Evolutionary conservation across 1,284 basidiomycete species (phyloP).

Genomic region (Apiotrichum montevideense): DNA sequence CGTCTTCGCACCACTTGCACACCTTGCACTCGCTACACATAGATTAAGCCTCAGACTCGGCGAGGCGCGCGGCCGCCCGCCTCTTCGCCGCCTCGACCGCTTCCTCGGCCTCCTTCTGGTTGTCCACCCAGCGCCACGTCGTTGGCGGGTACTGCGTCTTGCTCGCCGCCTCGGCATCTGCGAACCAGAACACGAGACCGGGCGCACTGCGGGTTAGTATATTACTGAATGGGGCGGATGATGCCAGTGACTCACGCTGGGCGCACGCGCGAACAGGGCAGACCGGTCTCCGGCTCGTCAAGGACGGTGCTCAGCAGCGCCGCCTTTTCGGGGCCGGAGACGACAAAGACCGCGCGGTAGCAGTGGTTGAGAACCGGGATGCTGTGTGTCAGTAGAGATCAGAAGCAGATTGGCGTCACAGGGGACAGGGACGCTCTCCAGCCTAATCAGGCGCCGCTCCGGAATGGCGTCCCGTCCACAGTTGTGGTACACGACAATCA

Average conservation of each 20-base stretch:
- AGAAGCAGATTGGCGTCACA: background rate
- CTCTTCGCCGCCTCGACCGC: conserved; percentile 39
- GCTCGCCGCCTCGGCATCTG: conserved; percentile 67
- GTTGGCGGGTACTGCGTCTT: conserved; percentile 42
- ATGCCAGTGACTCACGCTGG: conserved; percentile 52
- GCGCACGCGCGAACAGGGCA: conserved; percentile 78
- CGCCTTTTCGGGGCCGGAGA: conserved; percentile 75
- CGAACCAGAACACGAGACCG: conserved; percentile 88
- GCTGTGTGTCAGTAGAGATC: conserved; percentile 19
- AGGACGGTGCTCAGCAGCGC: conserved; percentile 72
- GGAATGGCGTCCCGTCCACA: no score
- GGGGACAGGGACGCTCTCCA: no score
- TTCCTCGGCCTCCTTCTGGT: conserved; percentile 45
- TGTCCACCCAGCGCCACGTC: conserved; percentile 47
- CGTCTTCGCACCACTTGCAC: background rate
- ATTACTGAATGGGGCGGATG: no score
- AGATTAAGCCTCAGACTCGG: conserved; percentile 10
- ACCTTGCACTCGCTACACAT: conserved; percentile 1
- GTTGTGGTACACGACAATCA: no score
- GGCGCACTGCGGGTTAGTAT: conserved; percentile 50
- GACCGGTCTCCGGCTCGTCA: conserved; percentile 70
- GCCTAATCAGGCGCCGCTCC: no score
- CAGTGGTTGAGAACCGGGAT: conserved; percentile 88
- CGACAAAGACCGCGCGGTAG: conserved; percentile 80
- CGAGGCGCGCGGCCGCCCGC: conserved; percentile 23